Evolutionary conservation across 2,329 filamentous ascomycete genomes (phyloP).

Genomic region (Monosporascus sp.): DNA sequence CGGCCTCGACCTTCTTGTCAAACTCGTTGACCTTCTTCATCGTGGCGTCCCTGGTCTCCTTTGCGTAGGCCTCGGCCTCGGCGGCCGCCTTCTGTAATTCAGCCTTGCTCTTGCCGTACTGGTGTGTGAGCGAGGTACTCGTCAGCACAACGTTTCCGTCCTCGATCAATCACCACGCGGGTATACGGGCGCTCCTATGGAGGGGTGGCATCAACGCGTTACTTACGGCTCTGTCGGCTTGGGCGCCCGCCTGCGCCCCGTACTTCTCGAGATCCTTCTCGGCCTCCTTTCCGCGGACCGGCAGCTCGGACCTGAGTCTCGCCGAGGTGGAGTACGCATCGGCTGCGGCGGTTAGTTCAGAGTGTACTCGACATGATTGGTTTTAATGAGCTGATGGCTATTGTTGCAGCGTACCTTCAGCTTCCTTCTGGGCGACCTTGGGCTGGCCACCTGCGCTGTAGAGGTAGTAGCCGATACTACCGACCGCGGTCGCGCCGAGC

Average conservation of each 20-base stretch:
- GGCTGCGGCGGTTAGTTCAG: conserved; percentile 44
- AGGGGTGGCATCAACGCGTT: neutral
- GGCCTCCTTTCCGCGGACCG: conserved; percentile 55
- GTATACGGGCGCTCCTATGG: too few species aligned
- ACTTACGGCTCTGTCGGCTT: conserved; percentile 66
- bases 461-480: conserved; percentile 81
- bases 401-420: conserved; percentile 61
- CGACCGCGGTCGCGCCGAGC: conserved; percentile 59
- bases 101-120: conserved; percentile 60
- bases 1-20: conserved; percentile 76
- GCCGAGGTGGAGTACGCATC: conserved; percentile 68
- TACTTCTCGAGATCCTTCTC: conserved; percentile 61
- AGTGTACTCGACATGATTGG: too few species aligned
- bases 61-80: conserved; percentile 53
- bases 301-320: conserved; percentile 61
- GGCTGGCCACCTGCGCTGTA: conserved; percentile 80
- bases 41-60: conserved; percentile 59
- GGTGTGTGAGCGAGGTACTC: conserved; percentile 8
- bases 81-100: conserved; percentile 59
- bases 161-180: too few species aligned
- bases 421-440: conserved; percentile 78
- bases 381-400: too few species aligned
- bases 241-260: conserved; percentile 57
- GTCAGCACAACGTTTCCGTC: neutral
- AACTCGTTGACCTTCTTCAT: conserved; percentile 75